These are phyloP conservation scores for Malassezia globosa DNA, from an alignment of 1,284 basidiomycete genomes.

Conservation along the genomic window DNA sequence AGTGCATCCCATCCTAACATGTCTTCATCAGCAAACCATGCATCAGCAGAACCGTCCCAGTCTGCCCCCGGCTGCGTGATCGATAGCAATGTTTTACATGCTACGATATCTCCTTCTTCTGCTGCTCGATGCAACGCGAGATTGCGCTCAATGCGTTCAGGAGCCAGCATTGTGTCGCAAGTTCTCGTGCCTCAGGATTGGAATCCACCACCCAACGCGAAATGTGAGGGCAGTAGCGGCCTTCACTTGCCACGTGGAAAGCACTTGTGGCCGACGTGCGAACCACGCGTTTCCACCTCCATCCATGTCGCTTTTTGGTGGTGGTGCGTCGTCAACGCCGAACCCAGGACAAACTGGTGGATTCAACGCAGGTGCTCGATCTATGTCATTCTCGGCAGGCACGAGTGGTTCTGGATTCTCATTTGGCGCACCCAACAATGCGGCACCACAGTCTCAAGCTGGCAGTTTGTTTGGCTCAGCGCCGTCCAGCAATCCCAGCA, in stretches of 20 bases:
- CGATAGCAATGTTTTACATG: constrained; percentile 23
- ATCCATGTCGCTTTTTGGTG: constrained; percentile 15
- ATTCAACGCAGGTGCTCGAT: not conserved
- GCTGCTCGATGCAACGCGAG: constrained; percentile 27
- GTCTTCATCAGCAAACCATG: constrained; percentile 73
- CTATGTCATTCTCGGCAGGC: constrained; percentile 5
- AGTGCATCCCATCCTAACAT: constrained; percentile 59
- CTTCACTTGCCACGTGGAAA: constrained; percentile 10
- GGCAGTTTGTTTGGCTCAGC: constrained; percentile 6
- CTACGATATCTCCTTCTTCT: constrained; percentile 20
- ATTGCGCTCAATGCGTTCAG: constrained; percentile 25
- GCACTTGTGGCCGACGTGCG: too few species aligned
- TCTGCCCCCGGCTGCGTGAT: constrained; percentile 1
- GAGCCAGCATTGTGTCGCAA: not conserved
- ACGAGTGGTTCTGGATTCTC: constrained; percentile 8
- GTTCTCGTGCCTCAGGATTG: too few species aligned
- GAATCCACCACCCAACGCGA: too few species aligned
- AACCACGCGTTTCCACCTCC: not conserved
- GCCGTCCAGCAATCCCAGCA: not conserved
- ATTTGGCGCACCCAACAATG: not conserved
- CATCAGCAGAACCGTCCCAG: constrained; percentile 64
- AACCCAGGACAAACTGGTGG: not conserved
- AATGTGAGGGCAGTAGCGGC: too few species aligned
- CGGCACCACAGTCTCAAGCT: not conserved
- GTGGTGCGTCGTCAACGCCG: not conserved